Evolutionary conservation across 1,284 basidiomycete genomes (phyloP).

Genomic region (Earliella scabrosa): DNA sequence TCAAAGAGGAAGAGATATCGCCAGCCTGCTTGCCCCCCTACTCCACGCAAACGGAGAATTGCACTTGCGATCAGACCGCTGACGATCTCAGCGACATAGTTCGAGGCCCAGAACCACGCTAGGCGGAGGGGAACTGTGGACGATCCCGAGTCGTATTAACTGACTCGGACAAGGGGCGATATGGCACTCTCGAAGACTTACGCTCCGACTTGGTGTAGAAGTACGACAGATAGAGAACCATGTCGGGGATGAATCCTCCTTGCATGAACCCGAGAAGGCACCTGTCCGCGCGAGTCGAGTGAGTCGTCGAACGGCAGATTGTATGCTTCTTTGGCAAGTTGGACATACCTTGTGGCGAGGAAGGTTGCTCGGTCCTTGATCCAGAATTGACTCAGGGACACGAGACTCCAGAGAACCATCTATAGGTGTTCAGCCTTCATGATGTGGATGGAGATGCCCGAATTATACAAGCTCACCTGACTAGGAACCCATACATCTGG

Average conservation of each 20-base stretch:
- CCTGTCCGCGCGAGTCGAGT: slow-evolving; percentile 13
- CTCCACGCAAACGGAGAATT: slow-evolving; percentile 62
- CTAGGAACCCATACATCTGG: slow-evolving; percentile 76
- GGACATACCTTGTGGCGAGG: slow-evolving; percentile 39
- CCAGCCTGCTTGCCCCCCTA: slow-evolving; percentile 62
- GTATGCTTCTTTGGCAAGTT: no score
- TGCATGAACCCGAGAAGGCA: slow-evolving; percentile 51
- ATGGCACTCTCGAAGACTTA: slow-evolving; percentile 16
- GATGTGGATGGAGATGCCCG: neutral
- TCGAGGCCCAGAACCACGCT: slow-evolving; percentile 71
- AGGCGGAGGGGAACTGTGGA: slow-evolving; percentile 63
- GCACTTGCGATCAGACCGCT: slow-evolving; percentile 69
- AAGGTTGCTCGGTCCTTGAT: slow-evolving; percentile 59
- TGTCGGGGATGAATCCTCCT: slow-evolving; percentile 68
- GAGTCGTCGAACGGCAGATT: no score
- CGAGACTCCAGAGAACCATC: slow-evolving; percentile 60
- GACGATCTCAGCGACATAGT: slow-evolving; percentile 53
- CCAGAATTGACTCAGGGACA: slow-evolving; percentile 70
- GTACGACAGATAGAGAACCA: slow-evolving; percentile 71
- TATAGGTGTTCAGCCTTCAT: slow-evolving; percentile 25
- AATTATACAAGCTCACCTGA: slow-evolving; percentile 45
- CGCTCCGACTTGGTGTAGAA: slow-evolving; percentile 70
- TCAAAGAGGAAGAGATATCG: slow-evolving; percentile 59
- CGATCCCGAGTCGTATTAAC: neutral
- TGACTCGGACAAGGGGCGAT: no score